Base-by-base conservation (phyloP, 805 yeast species). In the Candida lessepsii region DNA sequence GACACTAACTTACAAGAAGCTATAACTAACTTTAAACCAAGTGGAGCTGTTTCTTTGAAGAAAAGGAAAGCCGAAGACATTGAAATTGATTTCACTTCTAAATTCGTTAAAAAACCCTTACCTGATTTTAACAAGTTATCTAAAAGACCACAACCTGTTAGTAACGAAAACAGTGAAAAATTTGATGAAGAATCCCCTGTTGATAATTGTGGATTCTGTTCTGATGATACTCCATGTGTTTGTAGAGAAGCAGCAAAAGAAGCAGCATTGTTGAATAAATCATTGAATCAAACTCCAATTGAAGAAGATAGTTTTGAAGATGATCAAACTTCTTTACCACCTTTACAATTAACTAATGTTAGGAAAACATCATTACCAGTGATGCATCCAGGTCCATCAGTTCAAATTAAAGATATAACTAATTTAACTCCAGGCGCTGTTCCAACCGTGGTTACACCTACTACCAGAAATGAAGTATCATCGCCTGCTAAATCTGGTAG, bases 131-230 rank as follows among this genome's bases (percentile, higher is more conserved):
- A 53, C 45, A 66, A 58, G 33, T 47, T 59, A 33, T 26, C 21
- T 7, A 37, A 25, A 9, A 36, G 13, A 20, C 29, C 40, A 9
- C 8, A 16, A 38, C 27, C 23, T 5, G 15, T 14, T 10, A 29
- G 24, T 37, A 32, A 16, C 35, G 31, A 17, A 8, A 8, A 10
- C n/a, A 15, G 10, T 15, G 25, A 46, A 47, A 2, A 52, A 16
- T 67, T 70, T 42, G 64, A 71, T 44, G 77, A 73, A 36, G 61
- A 62, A 27, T 74, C 77, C 1, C 75, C 79, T 5, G 70, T 72
- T 44, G 95, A 86, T 49, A 79, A 84, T 43, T 91, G 98, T 62
- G 98, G 98, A 0, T 90, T 91, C 61, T 91, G 98, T 56, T 79
- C 95, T 0, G 96, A 86, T 50, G 93, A 81, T 50, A 81, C 95